A percentile compares a stretch with the other conserved stretches of the same genome.
Conservation (phyloP, 2,329 filamentous ascomycete genomes). For the Trichophyton verrucosum region DNA sequence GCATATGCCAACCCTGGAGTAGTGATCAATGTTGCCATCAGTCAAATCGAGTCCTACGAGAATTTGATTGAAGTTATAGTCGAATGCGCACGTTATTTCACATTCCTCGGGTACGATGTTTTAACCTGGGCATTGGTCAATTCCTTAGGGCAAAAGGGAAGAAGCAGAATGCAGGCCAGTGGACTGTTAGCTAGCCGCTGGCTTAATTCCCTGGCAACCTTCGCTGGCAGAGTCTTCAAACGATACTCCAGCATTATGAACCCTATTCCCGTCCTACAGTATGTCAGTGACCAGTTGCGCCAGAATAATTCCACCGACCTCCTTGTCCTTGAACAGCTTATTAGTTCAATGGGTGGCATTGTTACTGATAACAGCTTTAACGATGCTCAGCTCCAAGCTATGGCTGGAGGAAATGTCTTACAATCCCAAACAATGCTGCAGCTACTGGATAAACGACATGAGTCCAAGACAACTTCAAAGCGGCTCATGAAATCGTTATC, state of each 20-base stretch:
- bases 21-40: conserved; percentile 78
- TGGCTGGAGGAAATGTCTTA: conserved; percentile 73
- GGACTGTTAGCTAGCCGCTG: conserved; percentile 75
- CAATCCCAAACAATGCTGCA: conserved; percentile 69
- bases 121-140: conserved; percentile 85
- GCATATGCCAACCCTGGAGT: conserved; percentile 81
- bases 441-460: conserved; percentile 69
- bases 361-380: conserved; percentile 78
- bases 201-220: conserved; percentile 80
- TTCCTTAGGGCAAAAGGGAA: conserved; percentile 46
- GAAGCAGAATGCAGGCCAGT: conserved; percentile 49
- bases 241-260: conserved; percentile 68
- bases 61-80: conserved; percentile 93
- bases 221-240: conserved; percentile 80
- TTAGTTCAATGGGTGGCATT: conserved; percentile 87
- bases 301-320: conserved; percentile 78
- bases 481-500: conserved; percentile 69
- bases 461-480: conserved; percentile 60
- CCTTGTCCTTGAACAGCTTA: conserved; percentile 79
- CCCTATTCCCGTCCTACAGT: conserved; percentile 72
- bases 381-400: conserved; percentile 71
- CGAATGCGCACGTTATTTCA: conserved; percentile 89
- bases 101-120: conserved; percentile 81
- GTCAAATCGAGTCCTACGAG: conserved; percentile 84
- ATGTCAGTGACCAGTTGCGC: conserved; percentile 73